Percentiles rank a stretch among this genome's conserved stretches.
These are phyloP conservation scores for Blastobotrys attinorum DNA, from an alignment of 805 yeast species.

Conservation along the genomic window DNA sequence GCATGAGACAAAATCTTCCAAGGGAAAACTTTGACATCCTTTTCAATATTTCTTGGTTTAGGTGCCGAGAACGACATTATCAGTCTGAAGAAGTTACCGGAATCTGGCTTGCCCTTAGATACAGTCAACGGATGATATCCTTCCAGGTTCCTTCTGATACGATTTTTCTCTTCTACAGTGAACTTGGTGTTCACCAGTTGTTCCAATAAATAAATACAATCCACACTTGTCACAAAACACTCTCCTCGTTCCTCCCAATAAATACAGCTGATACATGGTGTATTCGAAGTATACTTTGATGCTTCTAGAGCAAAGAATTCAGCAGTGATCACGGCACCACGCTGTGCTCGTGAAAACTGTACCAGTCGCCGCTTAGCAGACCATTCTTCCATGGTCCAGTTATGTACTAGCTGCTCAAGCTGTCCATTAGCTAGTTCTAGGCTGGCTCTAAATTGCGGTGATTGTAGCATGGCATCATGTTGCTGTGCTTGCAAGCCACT, in stretches of 20 bases:
- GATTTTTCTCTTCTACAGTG: slow-evolving; percentile 60
- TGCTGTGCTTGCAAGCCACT: slow-evolving; percentile 1
- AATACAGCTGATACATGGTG: slow-evolving; percentile 51
- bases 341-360: slow-evolving; percentile 34
- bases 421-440: slow-evolving; percentile 24
- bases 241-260: slow-evolving; percentile 44
- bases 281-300: slow-evolving; percentile 32
- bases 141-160: slow-evolving; percentile 60
- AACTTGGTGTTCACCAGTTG: slow-evolving; percentile 46
- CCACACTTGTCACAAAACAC: slow-evolving; percentile 57
- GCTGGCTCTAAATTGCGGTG: slow-evolving; percentile 19
- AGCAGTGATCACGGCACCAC: slow-evolving; percentile 30
- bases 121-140: slow-evolving; percentile 55
- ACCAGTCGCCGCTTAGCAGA: slow-evolving; percentile 41
- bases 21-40: slow-evolving; percentile 58
- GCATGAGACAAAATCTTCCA: slow-evolving; percentile 52
- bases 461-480: slow-evolving; percentile 1
- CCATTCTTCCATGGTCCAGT: slow-evolving; percentile 43
- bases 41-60: slow-evolving; percentile 61
- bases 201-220: slow-evolving; percentile 50
- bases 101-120: slow-evolving; percentile 38
- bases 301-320: slow-evolving; percentile 33
- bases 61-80: slow-evolving; percentile 59
- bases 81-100: slow-evolving; percentile 34
- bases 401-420: slow-evolving; percentile 31